Conservation (phyloP, 2,329 filamentous ascomycete species). For the Achaetomium macrosporum region DNA sequence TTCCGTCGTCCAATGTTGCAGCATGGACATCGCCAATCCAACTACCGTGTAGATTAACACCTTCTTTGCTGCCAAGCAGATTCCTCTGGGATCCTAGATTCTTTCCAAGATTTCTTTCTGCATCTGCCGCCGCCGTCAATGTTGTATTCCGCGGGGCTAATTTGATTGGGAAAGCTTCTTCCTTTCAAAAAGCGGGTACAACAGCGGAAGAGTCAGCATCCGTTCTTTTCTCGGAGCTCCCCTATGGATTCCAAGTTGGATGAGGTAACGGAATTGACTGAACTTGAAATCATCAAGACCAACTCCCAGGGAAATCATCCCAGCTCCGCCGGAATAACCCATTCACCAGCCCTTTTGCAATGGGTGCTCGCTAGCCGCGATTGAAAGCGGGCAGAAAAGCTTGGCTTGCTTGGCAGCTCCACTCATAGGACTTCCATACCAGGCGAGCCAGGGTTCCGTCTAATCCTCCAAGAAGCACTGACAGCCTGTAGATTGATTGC, state of each 20-base stretch:
- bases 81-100: conserved; percentile 3
- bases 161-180: background rate
- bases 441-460: too few species aligned
- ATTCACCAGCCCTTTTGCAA: too few species aligned
- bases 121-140: background rate
- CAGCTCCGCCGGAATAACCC: background rate
- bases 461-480: background rate
- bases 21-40: conserved; percentile 10
- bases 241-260: background rate
- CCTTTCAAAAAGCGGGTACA: background rate
- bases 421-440: too few species aligned
- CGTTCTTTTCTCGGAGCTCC: conserved; percentile 4
- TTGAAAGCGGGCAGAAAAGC: background rate
- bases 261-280: too few species aligned
- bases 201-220: conserved; percentile 6
- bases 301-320: too few species aligned
- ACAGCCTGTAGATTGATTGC: background rate
- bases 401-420: conserved; percentile 2
- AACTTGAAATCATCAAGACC: too few species aligned
- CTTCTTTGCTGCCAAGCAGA: background rate
- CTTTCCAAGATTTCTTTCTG: conserved; percentile 9
- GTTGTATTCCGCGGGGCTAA: background rate
- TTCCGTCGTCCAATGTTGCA: conserved; percentile 8
- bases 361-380: background rate
- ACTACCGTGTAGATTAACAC: too few species aligned